A percentile compares a stretch with the other conserved stretches of the same genome.
Conservation (phyloP, 306 rosid genomes). For the Medicago truncatula region MtrunA17r5.0-ANR NC_053047.1:7110001-7110500, state of each 20-base stretch:
- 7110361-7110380: conserved; percentile 70
- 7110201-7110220: not conserved
- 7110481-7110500: conserved; percentile 83
- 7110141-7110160: not conserved
- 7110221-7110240: not conserved
- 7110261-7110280: not conserved
- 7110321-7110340: conserved; percentile 38
- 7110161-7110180: not conserved
- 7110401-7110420: conserved; percentile 94
- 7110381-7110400: conserved; percentile 87
- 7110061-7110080: not conserved
- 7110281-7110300: conserved; percentile 7
- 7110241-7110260: not conserved
- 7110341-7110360: conserved; percentile 37
- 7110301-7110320: conserved; percentile 43
- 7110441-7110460: conserved; percentile 38
- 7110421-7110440: conserved; percentile 79
- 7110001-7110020: too few species aligned
- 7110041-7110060: not conserved
- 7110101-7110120: not conserved
- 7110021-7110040: too few species aligned
- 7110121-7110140: not conserved
- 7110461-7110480: conserved; percentile 51
- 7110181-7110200: not conserved
- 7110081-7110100: not conserved